A percentile compares a stretch with the other conserved stretches of the same genome.
Evolutionary conservation across 768 basidiomycete species (phyloP).

Genomic region (Tulasnella sp.): DNA sequence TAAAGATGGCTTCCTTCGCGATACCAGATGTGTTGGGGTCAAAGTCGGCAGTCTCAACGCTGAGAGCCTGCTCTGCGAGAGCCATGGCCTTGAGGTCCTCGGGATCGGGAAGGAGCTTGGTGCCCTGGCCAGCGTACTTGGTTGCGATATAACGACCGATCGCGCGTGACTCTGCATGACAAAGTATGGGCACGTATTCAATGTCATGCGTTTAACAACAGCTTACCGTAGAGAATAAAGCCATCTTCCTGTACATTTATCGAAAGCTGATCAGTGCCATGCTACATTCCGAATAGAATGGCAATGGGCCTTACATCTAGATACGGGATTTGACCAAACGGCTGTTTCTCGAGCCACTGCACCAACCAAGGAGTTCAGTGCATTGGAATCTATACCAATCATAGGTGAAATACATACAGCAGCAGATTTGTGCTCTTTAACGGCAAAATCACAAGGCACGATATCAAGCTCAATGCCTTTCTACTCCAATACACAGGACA

Average conservation of each 20-base stretch:
- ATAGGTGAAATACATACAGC: not conserved
- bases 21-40: slow-evolving; percentile 17
- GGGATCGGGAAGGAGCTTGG: slow-evolving; percentile 15
- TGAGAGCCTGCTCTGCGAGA: slow-evolving; percentile 26
- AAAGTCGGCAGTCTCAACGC: slow-evolving; percentile 22
- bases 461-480: slow-evolving; percentile 47
- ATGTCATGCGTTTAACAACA: not conserved
- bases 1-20: slow-evolving; percentile 19
- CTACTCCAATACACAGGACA: slow-evolving; percentile 22
- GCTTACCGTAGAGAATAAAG: not conserved
- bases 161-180: slow-evolving; percentile 17
- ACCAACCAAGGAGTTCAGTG: not conserved
- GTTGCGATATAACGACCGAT: slow-evolving; percentile 20
- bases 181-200: not conserved
- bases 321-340: not conserved
- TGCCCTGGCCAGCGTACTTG: slow-evolving; percentile 19
- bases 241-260: slow-evolving; percentile 10
- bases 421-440: not conserved
- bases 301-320: not conserved
- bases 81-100: slow-evolving; percentile 17
- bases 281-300: no score
- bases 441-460: slow-evolving; percentile 30
- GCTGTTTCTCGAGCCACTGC: not conserved
- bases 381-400: no score
- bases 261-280: not conserved